Evolutionary conservation across 192 early-diverging fungal species (phyloP), one percentile per base, ranked within the genome.

Genomic region (Entrophospora sp.): DNA sequence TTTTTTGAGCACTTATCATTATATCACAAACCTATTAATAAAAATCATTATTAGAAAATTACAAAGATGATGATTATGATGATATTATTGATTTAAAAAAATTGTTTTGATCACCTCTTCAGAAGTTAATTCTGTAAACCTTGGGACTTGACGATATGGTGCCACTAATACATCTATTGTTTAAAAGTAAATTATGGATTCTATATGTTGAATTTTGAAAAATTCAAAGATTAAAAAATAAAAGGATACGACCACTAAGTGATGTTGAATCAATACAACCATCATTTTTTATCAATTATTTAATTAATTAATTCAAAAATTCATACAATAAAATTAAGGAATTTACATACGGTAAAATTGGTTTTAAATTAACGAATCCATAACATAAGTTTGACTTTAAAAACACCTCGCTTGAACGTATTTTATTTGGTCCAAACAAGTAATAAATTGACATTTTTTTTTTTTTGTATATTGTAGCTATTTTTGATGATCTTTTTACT

Each of bases 301-400:
- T n/a, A n/a, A n/a, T n/a, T n/a, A 49, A 31, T 35, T 35, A 22
- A 24, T 5, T 25, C 10, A 7, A 28, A 36, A 14, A 22, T 13
- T 61, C 37, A 22, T n/a, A 22, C 0, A 32, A 48, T 20, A n/a
- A 18, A 44, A 10, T 24, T 37, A 27, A 37, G 9, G 24, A 31
- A 35, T 16, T 32, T 42, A 38, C 45, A 80, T 77, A 88, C 86
- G 89, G 89, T 0, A 84, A 81, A 43, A 93, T 84, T 14, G 96
- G 94, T 71, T 96, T 96, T n/a, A 93, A 80, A 70, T 96, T 96
- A 53, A 96, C 94, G 10, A 98, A 70, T 0, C 87, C 94, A 32
- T 88, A 80, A 25, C 79, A 79, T n/a, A 87, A 73, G 55, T 80
- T 75, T 7, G 91, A 81, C 58, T 75, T 77, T 56, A 85, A 77